phyloP scores from a whole-genome alignment of 2,329 filamentous ascomycete genomes.

The Didymella segeticola region DNA sequence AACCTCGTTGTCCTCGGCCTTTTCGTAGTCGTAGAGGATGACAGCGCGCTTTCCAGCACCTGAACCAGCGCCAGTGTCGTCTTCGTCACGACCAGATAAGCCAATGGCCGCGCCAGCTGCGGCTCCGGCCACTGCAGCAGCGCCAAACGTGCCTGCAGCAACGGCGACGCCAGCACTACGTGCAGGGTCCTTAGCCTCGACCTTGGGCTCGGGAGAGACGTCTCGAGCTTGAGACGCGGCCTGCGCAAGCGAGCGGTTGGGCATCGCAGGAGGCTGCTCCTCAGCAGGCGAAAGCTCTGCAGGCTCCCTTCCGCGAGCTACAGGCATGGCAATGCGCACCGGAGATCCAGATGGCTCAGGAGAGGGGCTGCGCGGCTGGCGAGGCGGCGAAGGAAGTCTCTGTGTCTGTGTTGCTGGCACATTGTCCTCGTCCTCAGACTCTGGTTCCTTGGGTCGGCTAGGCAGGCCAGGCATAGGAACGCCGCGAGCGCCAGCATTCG shows the following conservation, averaged over 20 bases:
- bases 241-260: slow-evolving; percentile 67
- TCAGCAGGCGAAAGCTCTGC: slow-evolving; percentile 60
- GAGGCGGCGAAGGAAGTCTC: slow-evolving; percentile 52
- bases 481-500: slow-evolving; percentile 66
- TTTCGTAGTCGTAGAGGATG: slow-evolving; percentile 94
- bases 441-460: slow-evolving; percentile 59
- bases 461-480: slow-evolving; percentile 82
- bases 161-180: slow-evolving; percentile 62
- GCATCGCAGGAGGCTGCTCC: slow-evolving; percentile 63
- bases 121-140: slow-evolving; percentile 52
- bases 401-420: slow-evolving; percentile 63
- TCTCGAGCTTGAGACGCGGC: slow-evolving; percentile 70
- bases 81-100: slow-evolving; percentile 49
- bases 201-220: slow-evolving; percentile 68
- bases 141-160: slow-evolving; percentile 53
- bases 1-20: slow-evolving; percentile 96
- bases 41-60: slow-evolving; percentile 73
- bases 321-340: slow-evolving; percentile 84
- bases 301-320: slow-evolving; percentile 67
- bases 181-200: slow-evolving; percentile 60
- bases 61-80: slow-evolving; percentile 31
- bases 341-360: slow-evolving; percentile 71
- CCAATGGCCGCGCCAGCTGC: slow-evolving; percentile 49
- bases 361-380: slow-evolving; percentile 52
- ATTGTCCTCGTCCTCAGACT: slow-evolving; percentile 51